These are phyloP conservation scores for Leptodontidium sp. DNA, from an alignment of 2,329 filamentous ascomycete species.

Conservation along the genomic window DNA sequence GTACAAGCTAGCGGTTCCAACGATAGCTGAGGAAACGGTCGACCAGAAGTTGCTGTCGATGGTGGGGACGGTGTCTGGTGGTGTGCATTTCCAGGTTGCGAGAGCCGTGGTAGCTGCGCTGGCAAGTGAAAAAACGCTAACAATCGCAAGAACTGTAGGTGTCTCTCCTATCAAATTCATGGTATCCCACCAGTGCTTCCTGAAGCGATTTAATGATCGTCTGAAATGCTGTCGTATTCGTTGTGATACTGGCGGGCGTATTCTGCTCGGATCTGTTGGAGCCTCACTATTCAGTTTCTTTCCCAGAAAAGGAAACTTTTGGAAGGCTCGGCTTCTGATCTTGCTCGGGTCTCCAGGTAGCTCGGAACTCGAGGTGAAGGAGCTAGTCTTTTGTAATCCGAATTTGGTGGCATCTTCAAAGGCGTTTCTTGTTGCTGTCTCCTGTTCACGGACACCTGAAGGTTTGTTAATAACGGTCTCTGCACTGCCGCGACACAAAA, in stretches of 20 bases:
- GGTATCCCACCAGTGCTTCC: not conserved
- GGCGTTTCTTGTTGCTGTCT: not conserved
- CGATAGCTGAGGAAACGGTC: constrained; percentile 7
- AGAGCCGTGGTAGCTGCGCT: constrained; percentile 17
- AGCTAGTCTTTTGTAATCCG: not conserved
- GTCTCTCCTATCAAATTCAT: constrained; percentile 6
- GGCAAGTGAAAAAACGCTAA: not conserved
- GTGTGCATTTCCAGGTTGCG: constrained; percentile 17
- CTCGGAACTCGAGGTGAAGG: constrained; percentile 3
- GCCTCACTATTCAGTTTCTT: not conserved
- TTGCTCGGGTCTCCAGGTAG: not conserved
- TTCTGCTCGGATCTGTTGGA: not conserved
- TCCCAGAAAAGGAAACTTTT: not conserved
- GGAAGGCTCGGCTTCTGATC: not conserved
- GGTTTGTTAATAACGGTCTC: not conserved
- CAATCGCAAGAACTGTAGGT: not conserved
- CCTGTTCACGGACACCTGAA: constrained; percentile 5
- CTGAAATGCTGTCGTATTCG: not conserved
- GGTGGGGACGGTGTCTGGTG: constrained; percentile 11
- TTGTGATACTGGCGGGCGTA: not conserved
- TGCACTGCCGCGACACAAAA: not conserved
- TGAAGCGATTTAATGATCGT: not conserved
- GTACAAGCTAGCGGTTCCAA: constrained; percentile 15
- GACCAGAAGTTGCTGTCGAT: constrained; percentile 20
- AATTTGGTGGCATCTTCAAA: not conserved